phyloP scores from a whole-genome alignment of 2,329 filamentous ascomycete genomes.

The Calycina herbarum region DNA sequence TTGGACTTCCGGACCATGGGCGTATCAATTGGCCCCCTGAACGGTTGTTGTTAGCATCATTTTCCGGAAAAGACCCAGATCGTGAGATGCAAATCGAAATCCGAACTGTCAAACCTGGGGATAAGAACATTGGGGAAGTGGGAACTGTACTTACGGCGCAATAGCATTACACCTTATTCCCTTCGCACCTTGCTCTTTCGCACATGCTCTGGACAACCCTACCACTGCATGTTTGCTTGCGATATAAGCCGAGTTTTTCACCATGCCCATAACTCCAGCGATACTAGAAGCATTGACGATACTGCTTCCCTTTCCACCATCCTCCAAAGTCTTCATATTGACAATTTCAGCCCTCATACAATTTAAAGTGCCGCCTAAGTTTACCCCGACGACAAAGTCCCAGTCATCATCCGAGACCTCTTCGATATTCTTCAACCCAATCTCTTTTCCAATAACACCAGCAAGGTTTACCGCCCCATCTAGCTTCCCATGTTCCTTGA shows the following conservation, averaged over 20 bases:
- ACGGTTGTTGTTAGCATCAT: neutral
- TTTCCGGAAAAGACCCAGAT: neutral
- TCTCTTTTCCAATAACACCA: conserved; percentile 38
- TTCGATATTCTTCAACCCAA: conserved; percentile 32
- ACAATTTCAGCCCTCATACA: conserved; percentile 50
- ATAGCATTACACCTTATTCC: conserved; percentile 23
- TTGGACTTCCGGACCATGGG: conserved; percentile 11
- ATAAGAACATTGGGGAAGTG: neutral
- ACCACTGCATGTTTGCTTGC: conserved; percentile 38
- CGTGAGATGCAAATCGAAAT: neutral
- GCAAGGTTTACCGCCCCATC: conserved; percentile 44
- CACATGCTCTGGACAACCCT: conserved; percentile 33
- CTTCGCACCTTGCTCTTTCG: conserved; percentile 33
- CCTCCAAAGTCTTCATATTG: conserved; percentile 37
- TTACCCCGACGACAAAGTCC: conserved; percentile 45
- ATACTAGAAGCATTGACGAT: conserved; percentile 55
- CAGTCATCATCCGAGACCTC: conserved; percentile 44
- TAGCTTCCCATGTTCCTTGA: conserved; percentile 37
- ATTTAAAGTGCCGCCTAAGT: conserved; percentile 50
- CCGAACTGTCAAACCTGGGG: neutral
- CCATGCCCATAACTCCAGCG: conserved; percentile 42
- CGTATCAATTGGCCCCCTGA: conserved; percentile 20
- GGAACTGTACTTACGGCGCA: conserved; percentile 21
- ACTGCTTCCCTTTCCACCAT: conserved; percentile 45
- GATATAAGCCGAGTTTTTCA: conserved; percentile 33